Base-by-base conservation (phyloP, 495 filamentous ascomycete species). In the Xylaria venustula region DNA sequence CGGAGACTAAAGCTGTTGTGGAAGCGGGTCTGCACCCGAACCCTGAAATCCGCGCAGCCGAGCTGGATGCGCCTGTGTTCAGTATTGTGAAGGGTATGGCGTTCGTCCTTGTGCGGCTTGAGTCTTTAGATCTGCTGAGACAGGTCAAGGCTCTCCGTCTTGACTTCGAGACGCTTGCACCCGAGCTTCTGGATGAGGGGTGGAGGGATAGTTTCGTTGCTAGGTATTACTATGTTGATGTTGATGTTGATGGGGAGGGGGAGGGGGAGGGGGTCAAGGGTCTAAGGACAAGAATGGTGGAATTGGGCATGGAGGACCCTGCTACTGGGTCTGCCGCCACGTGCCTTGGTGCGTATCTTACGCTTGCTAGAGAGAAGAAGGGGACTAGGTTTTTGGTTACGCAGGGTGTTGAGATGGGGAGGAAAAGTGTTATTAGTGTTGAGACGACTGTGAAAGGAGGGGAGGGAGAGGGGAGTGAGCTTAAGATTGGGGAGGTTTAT, bases 391-490 rank as follows among this genome's bases (percentile, higher is more conserved):
- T 83, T 65, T 73, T 73, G 46, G 67, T 92, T 54, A 83, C 82
- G 63, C 90, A 93, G 75, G 90, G 90, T 0, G 86, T 92, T 12
- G 89, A 93, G 75, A 93, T 92, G 87, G 89, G 87, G 0, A 75
- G 89, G 58, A 74, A 73, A 64, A 91, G 88, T 75, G 80, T 76
- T 32, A 82, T 83, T 54, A 51, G 48, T 8, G 75, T 82, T 19
- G 78, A 79, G 52, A 67, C 68, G 50, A 64, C 60, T 58, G 62
- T 64, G 30, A n/a, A 9, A 3, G 17, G 82, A 40, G 75, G 71
- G 30, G 79, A 82, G 50, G 71, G 58, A 17, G 65, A 76, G 64
- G 67, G 65, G 34, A 49, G 51, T 19, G 64, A 71, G 42, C 71
- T 68, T 12, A 59, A 61, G 47, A 67, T 88, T 49, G 77, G 80